Evolutionary conservation across 352 stramenopile genomes (phyloP), one percentile per base, ranked within the genome.

Genomic region (Phytopythium cucurbitacearum): DNA sequence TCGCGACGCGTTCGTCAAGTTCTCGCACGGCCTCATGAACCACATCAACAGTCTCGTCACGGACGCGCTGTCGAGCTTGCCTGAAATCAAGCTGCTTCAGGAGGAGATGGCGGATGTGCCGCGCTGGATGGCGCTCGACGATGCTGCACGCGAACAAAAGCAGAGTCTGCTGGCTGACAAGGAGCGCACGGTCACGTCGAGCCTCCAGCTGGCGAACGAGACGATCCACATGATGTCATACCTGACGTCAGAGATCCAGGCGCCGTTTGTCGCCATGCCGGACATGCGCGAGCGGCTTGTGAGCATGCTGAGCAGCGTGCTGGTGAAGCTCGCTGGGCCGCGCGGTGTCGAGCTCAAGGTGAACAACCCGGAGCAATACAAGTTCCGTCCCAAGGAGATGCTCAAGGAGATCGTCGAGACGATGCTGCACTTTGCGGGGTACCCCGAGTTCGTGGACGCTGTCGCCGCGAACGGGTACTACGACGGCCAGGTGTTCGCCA

Each of bases 11-110:
- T 99, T 99, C 60, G 91, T 99, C 54, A 98, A 97, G 60, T 99
- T 99, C 77, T 94, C 97, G 7, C 98, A 99, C 62, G 97, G 97
- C 12, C 87, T 99, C 57, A 97, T 99, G 67, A 99, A 99, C 71
- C 96, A 99, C 69, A 99, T 98, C 57, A 99, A 99, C 64, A 80
- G 88, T 37, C 69, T 99, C 35, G 96, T 99, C 36, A 97, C 92
- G 0, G 91, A 88, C 67, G 95, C 97, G 5, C 94, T 99, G 59
- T 96, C 98, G 48, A 97, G 96, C 28, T 59, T 99, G 32, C 91
- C 92, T 0, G 91, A 98, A 59, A 98, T 99, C 65, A 94, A 97
- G 53, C 59, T 76, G 35, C 63, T 97, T 6, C 95, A 99, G 62
- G 72, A 97, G 41, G 79, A 98, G 65, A 98, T 89, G 76, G 72